These are phyloP conservation scores for Parafenestella ontariensis DNA, from an alignment of 2,329 filamentous ascomycete genomes.

Conservation along the genomic window DNA sequence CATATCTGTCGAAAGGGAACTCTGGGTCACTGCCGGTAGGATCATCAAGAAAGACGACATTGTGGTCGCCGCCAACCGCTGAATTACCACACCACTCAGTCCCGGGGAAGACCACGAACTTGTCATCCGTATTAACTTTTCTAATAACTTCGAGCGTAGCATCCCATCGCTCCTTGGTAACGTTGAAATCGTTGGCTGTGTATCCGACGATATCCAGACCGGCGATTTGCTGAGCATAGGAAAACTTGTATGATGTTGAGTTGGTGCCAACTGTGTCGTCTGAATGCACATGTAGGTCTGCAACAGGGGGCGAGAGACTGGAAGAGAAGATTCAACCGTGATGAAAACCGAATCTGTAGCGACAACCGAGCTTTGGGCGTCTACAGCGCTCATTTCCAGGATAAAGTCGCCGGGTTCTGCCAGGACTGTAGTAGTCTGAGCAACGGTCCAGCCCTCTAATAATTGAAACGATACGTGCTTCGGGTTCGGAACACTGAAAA, in stretches of 20 bases:
- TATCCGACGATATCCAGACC: conserved; percentile 50
- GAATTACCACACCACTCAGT: conserved; percentile 50
- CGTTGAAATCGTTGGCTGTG: conserved; percentile 51
- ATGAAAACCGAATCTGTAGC: conserved; percentile 13
- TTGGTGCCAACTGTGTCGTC: conserved; percentile 51
- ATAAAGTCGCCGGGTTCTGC: no score
- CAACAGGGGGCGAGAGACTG: conserved; percentile 38
- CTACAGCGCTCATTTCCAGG: no score
- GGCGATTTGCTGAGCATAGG: conserved; percentile 45
- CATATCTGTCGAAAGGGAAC: conserved; percentile 41
- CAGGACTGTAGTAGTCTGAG: no score
- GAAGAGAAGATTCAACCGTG: conserved; percentile 14
- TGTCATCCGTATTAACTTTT: conserved; percentile 27
- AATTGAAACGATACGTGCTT: no score
- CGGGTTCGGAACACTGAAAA: conserved; percentile 57
- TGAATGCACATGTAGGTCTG: conserved; percentile 49
- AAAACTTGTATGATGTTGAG: conserved; percentile 47
- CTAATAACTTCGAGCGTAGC: conserved; percentile 26
- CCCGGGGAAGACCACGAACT: conserved; percentile 44
- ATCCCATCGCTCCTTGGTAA: conserved; percentile 45
- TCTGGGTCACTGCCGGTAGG: conserved; percentile 25
- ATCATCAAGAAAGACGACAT: conserved; percentile 47
- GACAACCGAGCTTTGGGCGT: neutral
- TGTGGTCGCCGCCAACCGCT: conserved; percentile 40
- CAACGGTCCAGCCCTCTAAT: neutral